phyloP scores from a whole-genome alignment of 495 filamentous ascomycete genomes.

The Amniculicola lignicola region DNA sequence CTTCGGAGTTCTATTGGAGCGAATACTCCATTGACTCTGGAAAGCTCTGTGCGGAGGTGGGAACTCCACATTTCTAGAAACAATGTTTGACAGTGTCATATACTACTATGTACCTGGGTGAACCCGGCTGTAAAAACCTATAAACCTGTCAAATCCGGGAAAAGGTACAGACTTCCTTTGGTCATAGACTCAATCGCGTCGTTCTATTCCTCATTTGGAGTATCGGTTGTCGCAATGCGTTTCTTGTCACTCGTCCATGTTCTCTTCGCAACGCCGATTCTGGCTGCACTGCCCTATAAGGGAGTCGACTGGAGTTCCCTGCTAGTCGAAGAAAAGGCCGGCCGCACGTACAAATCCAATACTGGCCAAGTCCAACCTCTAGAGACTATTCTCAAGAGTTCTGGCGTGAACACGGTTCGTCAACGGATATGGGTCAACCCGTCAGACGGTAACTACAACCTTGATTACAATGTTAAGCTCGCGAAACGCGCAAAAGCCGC shows the following conservation, averaged over 20 bases:
- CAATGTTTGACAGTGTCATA: no score
- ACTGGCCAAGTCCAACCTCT: constrained; percentile 53
- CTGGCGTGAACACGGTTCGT: constrained; percentile 67
- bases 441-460: constrained; percentile 59
- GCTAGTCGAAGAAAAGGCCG: constrained; percentile 59
- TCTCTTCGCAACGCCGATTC: neutral
- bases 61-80: no score
- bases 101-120: no score
- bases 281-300: constrained; percentile 57
- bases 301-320: constrained; percentile 75
- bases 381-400: constrained; percentile 60
- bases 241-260: constrained; percentile 13
- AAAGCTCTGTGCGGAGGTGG: no score
- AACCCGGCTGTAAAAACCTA: no score
- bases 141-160: no score
- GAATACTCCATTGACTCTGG: no score
- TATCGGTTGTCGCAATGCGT: constrained; percentile 6
- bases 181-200: no score
- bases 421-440: constrained; percentile 75
- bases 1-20: no score
- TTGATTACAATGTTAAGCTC: constrained; percentile 66
- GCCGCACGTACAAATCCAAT: constrained; percentile 57
- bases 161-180: no score
- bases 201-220: no score
- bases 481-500: constrained; percentile 62